Evolutionary conservation across 257 asterid species (phyloP), one percentile per base, ranked within the genome.

Genomic region (Galeopsis tetrahit): DNA sequence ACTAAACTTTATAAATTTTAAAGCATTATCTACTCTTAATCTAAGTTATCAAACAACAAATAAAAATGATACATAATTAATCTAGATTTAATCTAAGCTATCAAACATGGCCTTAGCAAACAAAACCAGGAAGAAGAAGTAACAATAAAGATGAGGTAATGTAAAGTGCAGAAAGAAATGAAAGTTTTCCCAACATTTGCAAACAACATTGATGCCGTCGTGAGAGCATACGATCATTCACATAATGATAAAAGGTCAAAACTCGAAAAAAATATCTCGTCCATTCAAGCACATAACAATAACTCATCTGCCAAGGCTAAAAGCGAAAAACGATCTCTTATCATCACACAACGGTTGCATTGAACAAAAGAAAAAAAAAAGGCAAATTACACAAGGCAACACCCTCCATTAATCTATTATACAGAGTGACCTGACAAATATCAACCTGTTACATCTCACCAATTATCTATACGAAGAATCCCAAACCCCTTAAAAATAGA

Each of bases 361-460:
- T 70, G 73, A 79, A 80, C 81, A 82, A 63, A 62, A 7, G 14
- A 55, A 15, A 8, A 21, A 21, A 21, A 35, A 75, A 60, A 76
- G 69, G 55, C 80, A 66, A 78, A 80, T 70, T 82, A 81, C 86
- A 86, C 72, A 76, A 66, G 70, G 68, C 77, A 81, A 82, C 75
- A 60, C 77, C 85, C 82, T 80, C 81, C 7, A 39, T 39, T 79
- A 21, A 81, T 80, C 81, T 84, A 83, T 78, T 82, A 71, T 86
- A 82, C 90, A 85, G 56, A 77, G 71, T 53, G 74, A 83, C 46
- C 56, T 49, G 28, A 74, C 80, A 75, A 64, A 75, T 44, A 68
- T 43, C 69, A 55, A 76, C 66, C 69, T 60, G 68, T 57, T 85
- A 74, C 76, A 79, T 79, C 80, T 72, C 82, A 82, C 71, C 83